Base-by-base conservation (phyloP, 2,329 filamentous ascomycete species). In the Trichophyton rubrum region DNA sequence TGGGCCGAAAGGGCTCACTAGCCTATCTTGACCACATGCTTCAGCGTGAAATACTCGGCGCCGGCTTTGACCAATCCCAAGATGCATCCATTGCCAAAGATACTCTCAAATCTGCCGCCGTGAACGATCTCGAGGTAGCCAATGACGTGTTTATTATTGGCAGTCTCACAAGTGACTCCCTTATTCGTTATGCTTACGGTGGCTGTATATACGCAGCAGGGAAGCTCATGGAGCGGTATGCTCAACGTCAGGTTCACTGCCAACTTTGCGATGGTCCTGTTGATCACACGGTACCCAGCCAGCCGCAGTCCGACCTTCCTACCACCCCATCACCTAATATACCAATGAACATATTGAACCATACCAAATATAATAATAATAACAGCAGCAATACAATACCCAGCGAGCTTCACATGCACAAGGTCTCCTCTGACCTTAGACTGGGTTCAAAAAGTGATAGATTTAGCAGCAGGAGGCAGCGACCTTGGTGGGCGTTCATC, bases 121-220 rank as follows among this genome's bases (percentile, higher is more conserved):
- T 80, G 58, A 69, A 73, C 6, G 76, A 79, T 53, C 70, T 83
- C 15, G 79, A 85, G 68, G 72, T 84, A 33, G 77, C 80, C 0
- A 73, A 70, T 0, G 70, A 77, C 49, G 73, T 84, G 33, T 84
- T 82, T 67, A 77, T 82, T 49, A 79, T 80, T 41, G 82, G 82
- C 9, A 84, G 81, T 64, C 66, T 85, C 57, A 82, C 82, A 0
- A 82, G 82, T 3, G 82, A 85, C 67, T 83, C 81, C 2, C 72
- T 85, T 2, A 79, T 85, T 27, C 74, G 82, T 1, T 83, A 83
- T 66, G 80, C 81, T 7, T 80, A 83, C 30, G 82, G 82, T 2
- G 79, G 81, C 3, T 84, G 82, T 64, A 77, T 80, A 6, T 81
- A 80, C 66, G 76, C 79, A 3, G 82, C 81, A 3, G 79, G 81